Percentiles rank a stretch among this genome's conserved stretches.
phyloP scores from a whole-genome alignment of 2,329 filamentous ascomycete species.

The Zymoseptoria pseudotritici region DNA sequence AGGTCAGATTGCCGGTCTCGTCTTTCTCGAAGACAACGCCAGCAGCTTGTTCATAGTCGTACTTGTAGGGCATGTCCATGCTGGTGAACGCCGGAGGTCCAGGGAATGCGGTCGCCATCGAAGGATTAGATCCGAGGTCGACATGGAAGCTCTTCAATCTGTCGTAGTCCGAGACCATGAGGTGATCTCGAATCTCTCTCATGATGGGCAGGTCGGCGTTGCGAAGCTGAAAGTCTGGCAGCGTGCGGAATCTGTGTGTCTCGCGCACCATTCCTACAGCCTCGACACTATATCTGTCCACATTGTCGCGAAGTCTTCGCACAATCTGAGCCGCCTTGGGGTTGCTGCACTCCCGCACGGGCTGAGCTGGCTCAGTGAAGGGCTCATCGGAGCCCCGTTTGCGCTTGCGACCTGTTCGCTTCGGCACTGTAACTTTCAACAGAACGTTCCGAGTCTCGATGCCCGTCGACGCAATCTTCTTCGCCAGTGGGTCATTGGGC shows the following conservation, averaged over 20 bases:
- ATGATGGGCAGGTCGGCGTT: slow-evolving; percentile 50
- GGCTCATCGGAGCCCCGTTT: slow-evolving; percentile 68
- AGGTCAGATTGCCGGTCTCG: slow-evolving; percentile 49
- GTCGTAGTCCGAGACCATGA: slow-evolving; percentile 59
- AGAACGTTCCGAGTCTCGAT: slow-evolving; percentile 74
- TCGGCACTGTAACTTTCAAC: slow-evolving; percentile 79
- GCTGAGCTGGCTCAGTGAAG: slow-evolving; percentile 12
- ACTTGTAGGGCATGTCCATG: slow-evolving; percentile 36
- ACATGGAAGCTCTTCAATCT: slow-evolving; percentile 61
- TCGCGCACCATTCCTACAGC: slow-evolving; percentile 56
- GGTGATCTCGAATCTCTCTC: slow-evolving; percentile 59
- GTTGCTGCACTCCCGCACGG: slow-evolving; percentile 6
- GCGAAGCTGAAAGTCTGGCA: slow-evolving; percentile 69
- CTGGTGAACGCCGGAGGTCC: slow-evolving; percentile 25
- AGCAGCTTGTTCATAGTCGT: slow-evolving; percentile 79
- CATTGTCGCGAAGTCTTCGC: slow-evolving; percentile 25
- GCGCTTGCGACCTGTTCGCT: slow-evolving; percentile 75
- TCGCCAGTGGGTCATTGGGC: slow-evolving; percentile 70
- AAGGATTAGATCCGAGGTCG: slow-evolving; percentile 48
- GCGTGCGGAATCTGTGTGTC: slow-evolving; percentile 77
- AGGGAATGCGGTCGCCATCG: slow-evolving; percentile 48
- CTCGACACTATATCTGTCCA: slow-evolving; percentile 21
- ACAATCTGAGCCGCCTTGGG: slow-evolving; percentile 25
- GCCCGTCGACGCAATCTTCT: slow-evolving; percentile 69
- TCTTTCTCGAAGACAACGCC: slow-evolving; percentile 59